Conservation (phyloP, 768 basidiomycete genomes). For the Russula ochroleuca region DNA sequence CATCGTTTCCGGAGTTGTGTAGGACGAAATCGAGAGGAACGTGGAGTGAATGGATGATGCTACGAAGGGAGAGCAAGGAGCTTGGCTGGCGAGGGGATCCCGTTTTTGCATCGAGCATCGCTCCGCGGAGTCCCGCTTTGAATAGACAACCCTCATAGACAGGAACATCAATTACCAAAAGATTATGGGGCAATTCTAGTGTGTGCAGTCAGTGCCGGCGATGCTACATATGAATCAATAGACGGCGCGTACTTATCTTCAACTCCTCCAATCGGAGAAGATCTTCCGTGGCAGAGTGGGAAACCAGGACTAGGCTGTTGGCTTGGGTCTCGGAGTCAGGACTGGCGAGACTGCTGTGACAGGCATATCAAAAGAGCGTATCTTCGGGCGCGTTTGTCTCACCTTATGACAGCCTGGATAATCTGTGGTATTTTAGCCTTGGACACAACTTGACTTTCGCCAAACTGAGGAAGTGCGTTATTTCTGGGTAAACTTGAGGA, state of each 20-base stretch:
- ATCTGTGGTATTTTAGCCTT: slow-evolving; percentile 68
- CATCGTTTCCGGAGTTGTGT: slow-evolving; percentile 80
- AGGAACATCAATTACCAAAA: slow-evolving; percentile 63
- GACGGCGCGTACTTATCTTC: slow-evolving; percentile 61
- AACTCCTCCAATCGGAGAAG: slow-evolving; percentile 67
- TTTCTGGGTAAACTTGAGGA: slow-evolving; percentile 11
- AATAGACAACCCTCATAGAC: slow-evolving; percentile 62
- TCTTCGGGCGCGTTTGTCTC: slow-evolving; percentile 19
- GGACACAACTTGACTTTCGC: slow-evolving; percentile 64
- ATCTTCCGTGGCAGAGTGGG: slow-evolving; percentile 53
- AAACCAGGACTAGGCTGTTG: slow-evolving; percentile 70
- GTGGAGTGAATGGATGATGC: slow-evolving; percentile 57
- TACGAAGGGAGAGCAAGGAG: slow-evolving; percentile 58
- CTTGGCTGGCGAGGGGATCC: slow-evolving; percentile 49
- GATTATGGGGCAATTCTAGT: slow-evolving; percentile 68
- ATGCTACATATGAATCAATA: slow-evolving; percentile 13
- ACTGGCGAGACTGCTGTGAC: slow-evolving; percentile 61
- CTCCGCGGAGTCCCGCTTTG: slow-evolving; percentile 49
- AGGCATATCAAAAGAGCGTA: slow-evolving; percentile 1
- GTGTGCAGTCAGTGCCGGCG: not conserved
- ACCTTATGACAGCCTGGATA: slow-evolving; percentile 72
- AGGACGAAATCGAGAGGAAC: slow-evolving; percentile 42
- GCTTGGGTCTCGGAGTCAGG: slow-evolving; percentile 71
- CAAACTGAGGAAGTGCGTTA: slow-evolving; percentile 49
- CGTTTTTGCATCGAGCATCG: slow-evolving; percentile 58